Percentiles rank a stretch among this genome's conserved stretches.
phyloP scores from a whole-genome alignment of 2,329 filamentous ascomycete species.

The Penicillium sp. region DNA sequence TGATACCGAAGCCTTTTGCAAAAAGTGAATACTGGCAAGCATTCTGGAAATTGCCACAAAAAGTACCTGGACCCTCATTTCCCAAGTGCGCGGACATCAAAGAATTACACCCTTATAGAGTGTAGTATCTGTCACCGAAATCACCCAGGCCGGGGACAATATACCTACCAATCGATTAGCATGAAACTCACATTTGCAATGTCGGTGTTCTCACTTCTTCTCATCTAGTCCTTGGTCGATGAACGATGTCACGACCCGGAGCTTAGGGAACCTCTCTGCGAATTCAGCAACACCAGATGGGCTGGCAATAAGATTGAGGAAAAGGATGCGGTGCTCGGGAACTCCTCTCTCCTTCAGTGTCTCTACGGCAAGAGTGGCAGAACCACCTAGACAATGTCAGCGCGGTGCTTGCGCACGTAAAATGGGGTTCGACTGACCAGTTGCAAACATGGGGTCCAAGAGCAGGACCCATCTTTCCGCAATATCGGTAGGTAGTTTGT shows the following conservation, averaged over 20 bases:
- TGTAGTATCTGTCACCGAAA: slow-evolving; percentile 95
- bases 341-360: slow-evolving; percentile 88
- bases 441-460: slow-evolving; percentile 98
- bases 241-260: slow-evolving; percentile 92
- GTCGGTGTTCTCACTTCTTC: slow-evolving; percentile 73
- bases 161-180: slow-evolving; percentile 62
- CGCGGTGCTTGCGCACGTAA: not conserved
- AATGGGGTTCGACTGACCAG: slow-evolving; percentile 57
- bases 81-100: not conserved
- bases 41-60: slow-evolving; percentile 1
- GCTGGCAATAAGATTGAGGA: slow-evolving; percentile 96
- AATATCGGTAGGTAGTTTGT: slow-evolving; percentile 95
- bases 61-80: not conserved
- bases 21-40: not conserved
- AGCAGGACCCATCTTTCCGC: slow-evolving; percentile 88
- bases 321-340: slow-evolving; percentile 91
- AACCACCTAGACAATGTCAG: slow-evolving; percentile 67
- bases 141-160: slow-evolving; percentile 93
- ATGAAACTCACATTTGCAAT: slow-evolving; percentile 1
- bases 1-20: not conserved
- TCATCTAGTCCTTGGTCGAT: slow-evolving; percentile 95
- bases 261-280: slow-evolving; percentile 81
- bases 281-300: slow-evolving; percentile 90
- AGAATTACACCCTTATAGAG: slow-evolving; percentile 58
- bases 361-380: slow-evolving; percentile 94